phyloP scores from a whole-genome alignment of 78 protist genomes.

The Paratrimastix pyriformis region DNA sequence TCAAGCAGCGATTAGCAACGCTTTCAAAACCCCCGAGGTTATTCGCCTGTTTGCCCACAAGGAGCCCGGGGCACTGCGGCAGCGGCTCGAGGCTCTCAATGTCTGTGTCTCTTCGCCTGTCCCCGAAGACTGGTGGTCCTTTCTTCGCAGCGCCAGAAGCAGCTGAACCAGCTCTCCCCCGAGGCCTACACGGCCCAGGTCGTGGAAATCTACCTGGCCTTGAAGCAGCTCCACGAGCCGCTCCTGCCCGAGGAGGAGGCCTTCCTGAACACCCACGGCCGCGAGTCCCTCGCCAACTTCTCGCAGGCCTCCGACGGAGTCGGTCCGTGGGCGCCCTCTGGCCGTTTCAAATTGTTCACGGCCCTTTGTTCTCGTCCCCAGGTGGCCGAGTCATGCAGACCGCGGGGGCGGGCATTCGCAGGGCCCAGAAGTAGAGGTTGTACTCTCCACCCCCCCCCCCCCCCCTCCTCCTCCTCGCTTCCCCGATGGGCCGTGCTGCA shows the following conservation, averaged over 20 bases:
- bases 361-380: no score
- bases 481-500: no score
- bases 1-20: constrained; percentile 64
- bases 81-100: constrained; percentile 37
- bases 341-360: no score
- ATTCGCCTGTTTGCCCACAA: constrained; percentile 66
- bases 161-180: constrained; percentile 47
- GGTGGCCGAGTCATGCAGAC: no score
- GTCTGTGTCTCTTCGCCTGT: no score
- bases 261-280: neutral
- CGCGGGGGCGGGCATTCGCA: no score
- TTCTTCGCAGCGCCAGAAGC: constrained; percentile 15
- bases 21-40: constrained; percentile 76
- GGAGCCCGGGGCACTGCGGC: constrained; percentile 50
- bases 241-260: neutral
- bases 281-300: constrained; percentile 2
- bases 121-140: no score
- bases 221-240: constrained; percentile 52
- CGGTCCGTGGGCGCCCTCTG: no score
- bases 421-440: no score
- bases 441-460: no score
- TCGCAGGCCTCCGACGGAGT: no score
- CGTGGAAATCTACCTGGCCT: constrained; percentile 60
- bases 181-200: constrained; percentile 23
- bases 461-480: no score